Base-by-base conservation (phyloP, 73 alveolate genomes). In the Diophrys appendiculata region DNA sequence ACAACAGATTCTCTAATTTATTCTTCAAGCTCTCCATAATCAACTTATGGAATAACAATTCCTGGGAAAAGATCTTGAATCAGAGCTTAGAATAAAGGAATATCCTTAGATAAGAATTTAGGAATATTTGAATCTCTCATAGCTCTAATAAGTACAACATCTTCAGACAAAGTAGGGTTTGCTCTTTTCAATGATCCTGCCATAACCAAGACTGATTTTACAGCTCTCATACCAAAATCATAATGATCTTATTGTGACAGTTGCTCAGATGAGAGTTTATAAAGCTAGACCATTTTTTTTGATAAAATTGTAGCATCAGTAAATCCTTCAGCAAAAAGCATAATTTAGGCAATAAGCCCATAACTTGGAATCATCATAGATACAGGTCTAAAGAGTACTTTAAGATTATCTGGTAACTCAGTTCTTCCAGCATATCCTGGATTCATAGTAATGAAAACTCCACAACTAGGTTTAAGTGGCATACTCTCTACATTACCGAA, bases 151-250 rank as follows among this genome's bases (percentile, higher is more conserved):
- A 98, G 96, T 52, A 98, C 95, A 73, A 96, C 96, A 94, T 98
- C 99, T 89, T 98, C 99, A 72, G 91, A 88, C 87, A 83, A 73
- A 24, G 92, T 93, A 55, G 98, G 97, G 65, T 94, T 95, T 24
- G 94, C 97, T 78, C 99, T 95, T 90, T 98, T 98, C 55, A 97
- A 83, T 43, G 98, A 89, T 34, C 99, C 99, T 52, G 99, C 99
- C 99, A 98, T 98, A 29, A 90, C 98, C 81, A 97, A 84, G 27
- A 95, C 99, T 25, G 97, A 88, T 91, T 97, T 97, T 72, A 97
- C 99, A 29, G 99, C 99, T 84, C 99, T 90, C 98, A 97, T 96
- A 72, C 99, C 99, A 79, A 97, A 97, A 79, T 97, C 99, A 91
- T 97, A 97, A 90, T 97, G 99, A 77, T 97, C 98, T 73, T 97